phyloP scores from a whole-genome alignment of 768 basidiomycete genomes.

The Fomitopsis serialis region DNA sequence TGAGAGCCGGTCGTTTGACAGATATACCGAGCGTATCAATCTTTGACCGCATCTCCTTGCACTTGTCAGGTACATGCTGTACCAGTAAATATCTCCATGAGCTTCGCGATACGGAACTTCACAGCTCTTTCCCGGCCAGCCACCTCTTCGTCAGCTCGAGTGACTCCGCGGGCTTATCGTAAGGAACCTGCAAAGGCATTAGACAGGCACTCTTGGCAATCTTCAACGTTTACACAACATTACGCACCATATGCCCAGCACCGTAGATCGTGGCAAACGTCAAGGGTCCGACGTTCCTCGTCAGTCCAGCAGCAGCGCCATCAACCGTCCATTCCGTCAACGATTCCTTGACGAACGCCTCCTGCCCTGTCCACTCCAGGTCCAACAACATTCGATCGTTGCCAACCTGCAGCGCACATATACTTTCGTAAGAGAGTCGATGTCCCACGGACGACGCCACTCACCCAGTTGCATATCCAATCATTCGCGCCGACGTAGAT shows the following conservation, averaged over 20 bases:
- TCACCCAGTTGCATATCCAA: slow-evolving; percentile 51
- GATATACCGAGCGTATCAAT: too few species aligned
- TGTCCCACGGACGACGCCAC: background rate
- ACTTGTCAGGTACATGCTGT: too few species aligned
- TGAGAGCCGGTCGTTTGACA: too few species aligned
- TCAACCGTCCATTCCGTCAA: slow-evolving; percentile 52
- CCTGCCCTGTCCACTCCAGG: slow-evolving; percentile 56
- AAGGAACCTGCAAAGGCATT: slow-evolving; percentile 37
- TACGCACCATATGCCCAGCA: slow-evolving; percentile 67
- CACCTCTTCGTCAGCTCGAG: slow-evolving; percentile 45
- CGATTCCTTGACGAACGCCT: slow-evolving; percentile 36
- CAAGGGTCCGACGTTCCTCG: slow-evolving; percentile 47
- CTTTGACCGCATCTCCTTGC: too few species aligned
- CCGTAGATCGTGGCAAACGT: slow-evolving; percentile 59
- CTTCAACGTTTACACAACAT: too few species aligned
- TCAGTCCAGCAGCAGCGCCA: slow-evolving; percentile 47
- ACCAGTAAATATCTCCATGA: too few species aligned
- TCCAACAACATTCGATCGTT: slow-evolving; percentile 58
- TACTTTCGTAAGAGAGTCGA: background rate
- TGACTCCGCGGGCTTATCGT: slow-evolving; percentile 45
- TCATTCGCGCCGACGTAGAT: slow-evolving; percentile 54
- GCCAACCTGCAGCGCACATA: slow-evolving; percentile 30
- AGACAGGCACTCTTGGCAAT: background rate
- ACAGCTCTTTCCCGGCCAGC: slow-evolving; percentile 28
- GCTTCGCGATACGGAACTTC: background rate